Evolutionary conservation across 78 protist species (phyloP).

Genomic region (slime mould (Dictyostelium discoideum)): DNA sequence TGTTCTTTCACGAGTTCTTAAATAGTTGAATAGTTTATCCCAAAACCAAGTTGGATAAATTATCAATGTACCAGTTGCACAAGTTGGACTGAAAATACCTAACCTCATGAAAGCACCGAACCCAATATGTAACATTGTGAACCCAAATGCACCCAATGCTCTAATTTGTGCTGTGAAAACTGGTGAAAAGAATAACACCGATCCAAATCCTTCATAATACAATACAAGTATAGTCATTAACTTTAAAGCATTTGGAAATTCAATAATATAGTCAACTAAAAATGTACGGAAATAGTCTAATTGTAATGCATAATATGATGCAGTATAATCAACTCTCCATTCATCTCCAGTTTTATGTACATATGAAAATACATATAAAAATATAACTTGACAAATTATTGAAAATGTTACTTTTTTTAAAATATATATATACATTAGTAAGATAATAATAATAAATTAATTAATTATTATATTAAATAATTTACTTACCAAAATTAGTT

Average conservation of each 20-base stretch:
- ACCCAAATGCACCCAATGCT: conserved; percentile 60
- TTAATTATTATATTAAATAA: neutral
- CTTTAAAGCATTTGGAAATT: conserved; percentile 31
- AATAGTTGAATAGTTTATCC: conserved; percentile 34
- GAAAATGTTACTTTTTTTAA: conserved; percentile 59
- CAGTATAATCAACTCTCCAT: conserved; percentile 75
- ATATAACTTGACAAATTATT: conserved; percentile 34
- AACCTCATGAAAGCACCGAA: conserved; percentile 61
- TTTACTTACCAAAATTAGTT: conserved; percentile 12
- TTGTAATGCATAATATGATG: conserved; percentile 45
- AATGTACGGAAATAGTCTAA: conserved; percentile 68
- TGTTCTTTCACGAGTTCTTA: conserved; percentile 44
- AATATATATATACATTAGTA: too few relatives aligned
- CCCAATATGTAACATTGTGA: conserved; percentile 44
- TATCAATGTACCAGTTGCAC: conserved; percentile 25
- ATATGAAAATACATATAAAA: conserved; percentile 66
- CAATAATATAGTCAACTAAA: conserved; percentile 20
- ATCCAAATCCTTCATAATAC: conserved; percentile 70
- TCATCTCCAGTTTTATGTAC: conserved; percentile 79
- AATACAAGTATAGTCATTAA: conserved; percentile 18
- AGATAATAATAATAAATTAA: neutral
- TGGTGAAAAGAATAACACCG: neutral
- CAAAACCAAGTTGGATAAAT: conserved; percentile 58
- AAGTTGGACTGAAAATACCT: conserved; percentile 68
- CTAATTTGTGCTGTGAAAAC: conserved; percentile 28